A percentile compares a stretch with the other conserved stretches of the same genome.
These are phyloP conservation scores for Aegilops speltoides DNA, from an alignment of 176 grass and related monocot genomes.

Conservation along the genomic window DNA sequence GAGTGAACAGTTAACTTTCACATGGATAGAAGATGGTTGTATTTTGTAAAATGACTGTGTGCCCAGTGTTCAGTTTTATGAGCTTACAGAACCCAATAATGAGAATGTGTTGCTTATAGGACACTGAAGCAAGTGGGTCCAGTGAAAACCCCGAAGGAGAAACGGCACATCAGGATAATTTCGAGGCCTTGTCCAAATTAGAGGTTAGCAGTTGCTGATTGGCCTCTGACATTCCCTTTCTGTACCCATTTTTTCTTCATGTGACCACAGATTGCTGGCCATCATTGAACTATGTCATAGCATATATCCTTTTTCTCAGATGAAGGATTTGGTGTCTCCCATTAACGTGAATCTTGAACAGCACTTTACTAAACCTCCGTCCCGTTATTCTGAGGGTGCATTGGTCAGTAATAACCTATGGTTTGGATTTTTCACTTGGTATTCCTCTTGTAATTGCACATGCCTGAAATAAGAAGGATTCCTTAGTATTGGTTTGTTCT, in stretches of 20 bases:
- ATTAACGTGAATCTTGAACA: slow-evolving; percentile 57
- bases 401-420: slow-evolving; percentile 66
- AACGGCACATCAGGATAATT: slow-evolving; percentile 30
- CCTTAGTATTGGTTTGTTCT: slow-evolving; percentile 20
- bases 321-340: slow-evolving; percentile 58
- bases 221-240: not conserved
- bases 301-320: slow-evolving; percentile 48
- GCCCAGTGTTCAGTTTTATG: not conserved
- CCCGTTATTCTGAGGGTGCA: slow-evolving; percentile 76
- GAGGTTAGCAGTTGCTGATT: slow-evolving; percentile 38
- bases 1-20: not conserved
- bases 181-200: slow-evolving; percentile 54
- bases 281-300: slow-evolving; percentile 23
- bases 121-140: slow-evolving; percentile 40
- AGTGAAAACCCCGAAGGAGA: slow-evolving; percentile 25
- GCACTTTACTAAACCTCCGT: slow-evolving; percentile 78
- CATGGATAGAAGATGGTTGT: not conserved
- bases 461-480: slow-evolving; percentile 8
- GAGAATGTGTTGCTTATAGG: slow-evolving; percentile 43
- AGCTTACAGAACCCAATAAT: slow-evolving; percentile 6
- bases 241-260: slow-evolving; percentile 18
- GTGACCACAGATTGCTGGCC: slow-evolving; percentile 16
- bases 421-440: slow-evolving; percentile 21
- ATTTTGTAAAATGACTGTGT: slow-evolving; percentile 2
- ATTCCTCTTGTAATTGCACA: slow-evolving; percentile 1